Conservation (phyloP, 2,329 filamentous ascomycete genomes). For the Aureobasidium sp. region DNA sequence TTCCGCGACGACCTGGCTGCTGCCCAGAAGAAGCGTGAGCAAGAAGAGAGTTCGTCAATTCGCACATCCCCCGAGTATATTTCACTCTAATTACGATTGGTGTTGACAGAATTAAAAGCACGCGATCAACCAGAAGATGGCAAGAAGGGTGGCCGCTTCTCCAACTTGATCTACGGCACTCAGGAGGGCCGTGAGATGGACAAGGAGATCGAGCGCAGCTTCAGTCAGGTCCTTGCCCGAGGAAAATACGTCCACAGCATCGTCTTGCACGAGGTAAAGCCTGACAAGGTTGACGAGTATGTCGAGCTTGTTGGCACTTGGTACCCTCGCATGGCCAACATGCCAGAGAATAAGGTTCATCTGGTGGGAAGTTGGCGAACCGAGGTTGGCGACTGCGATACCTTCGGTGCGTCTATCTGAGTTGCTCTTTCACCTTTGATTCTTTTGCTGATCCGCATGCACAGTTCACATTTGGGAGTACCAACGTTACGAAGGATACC, state of each 20-base stretch:
- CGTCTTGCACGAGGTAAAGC: slow-evolving; percentile 91
- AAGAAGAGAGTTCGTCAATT: slow-evolving; percentile 73
- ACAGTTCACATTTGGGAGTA: slow-evolving; percentile 99
- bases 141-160: slow-evolving; percentile 60
- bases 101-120: slow-evolving; percentile 9
- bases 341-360: slow-evolving; percentile 86
- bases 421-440: no score
- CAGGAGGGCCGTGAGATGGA: slow-evolving; percentile 92
- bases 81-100: slow-evolving; percentile 23
- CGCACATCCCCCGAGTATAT: slow-evolving; percentile 26
- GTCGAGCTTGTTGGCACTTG: slow-evolving; percentile 79
- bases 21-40: slow-evolving; percentile 66
- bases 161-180: slow-evolving; percentile 91
- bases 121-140: slow-evolving; percentile 41
- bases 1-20: slow-evolving; percentile 77
- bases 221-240: slow-evolving; percentile 86
- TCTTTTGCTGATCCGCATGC: not conserved
- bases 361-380: slow-evolving; percentile 97
- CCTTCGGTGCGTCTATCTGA: slow-evolving; percentile 62
- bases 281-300: slow-evolving; percentile 93
- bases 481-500: slow-evolving; percentile 92
- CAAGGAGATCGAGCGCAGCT: slow-evolving; percentile 90
- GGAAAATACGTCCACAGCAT: slow-evolving; percentile 99
- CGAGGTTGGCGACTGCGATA: slow-evolving; percentile 94
- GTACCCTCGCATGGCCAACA: slow-evolving; percentile 83